Evolutionary conservation across 2,329 filamentous ascomycete genomes (phyloP), one percentile per base, ranked within the genome.

Genomic region (Pezicula rhizophila): DNA sequence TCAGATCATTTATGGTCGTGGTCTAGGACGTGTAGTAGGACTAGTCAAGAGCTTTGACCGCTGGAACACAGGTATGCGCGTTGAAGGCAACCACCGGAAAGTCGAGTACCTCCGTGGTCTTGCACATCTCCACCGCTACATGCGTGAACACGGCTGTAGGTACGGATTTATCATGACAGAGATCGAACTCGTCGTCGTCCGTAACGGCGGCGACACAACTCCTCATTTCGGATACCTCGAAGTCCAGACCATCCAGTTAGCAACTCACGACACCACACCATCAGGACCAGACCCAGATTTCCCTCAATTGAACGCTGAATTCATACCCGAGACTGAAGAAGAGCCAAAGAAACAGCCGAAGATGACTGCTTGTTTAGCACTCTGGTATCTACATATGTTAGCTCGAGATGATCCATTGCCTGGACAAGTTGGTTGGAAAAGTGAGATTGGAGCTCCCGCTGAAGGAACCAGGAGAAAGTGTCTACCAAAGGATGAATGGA

Each of bases 121-220:
- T 5, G 78, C 90, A 0, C 89, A 95, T 60, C 74, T 96, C 40
- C 92, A 97, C 69, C 81, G 88, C 64, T 84, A 85, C 63, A 96
- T 96, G 89, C 89, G 92, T 66, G 89, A 95, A 70, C 88, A 96
- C 70, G 84, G 84, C 57, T 95, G 89, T 65, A 84, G 92, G 51
- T 97, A 96, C 67, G 92, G 92, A 47, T 97, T 96, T 74, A 92
- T 97, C 67, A 82, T 96, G 63, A 96, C 89, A 1, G 92, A 96
- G 70, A 96, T 96, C 60, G 92, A 97, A 70, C 82, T 96, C 8
- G 84, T 96, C 35, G 83, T 93, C 59, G 89, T 96, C 1, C 88
- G 91, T 60, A 88, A 87, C 57, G 90, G 91, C 46, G 79, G 65
- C 58, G 84, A 77, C 61, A 70, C 76, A 37, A 82, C 82, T 1